These are phyloP conservation scores for Botrytis fragariae DNA, from an alignment of 2,329 filamentous ascomycete genomes.

Conservation along the genomic window DNA sequence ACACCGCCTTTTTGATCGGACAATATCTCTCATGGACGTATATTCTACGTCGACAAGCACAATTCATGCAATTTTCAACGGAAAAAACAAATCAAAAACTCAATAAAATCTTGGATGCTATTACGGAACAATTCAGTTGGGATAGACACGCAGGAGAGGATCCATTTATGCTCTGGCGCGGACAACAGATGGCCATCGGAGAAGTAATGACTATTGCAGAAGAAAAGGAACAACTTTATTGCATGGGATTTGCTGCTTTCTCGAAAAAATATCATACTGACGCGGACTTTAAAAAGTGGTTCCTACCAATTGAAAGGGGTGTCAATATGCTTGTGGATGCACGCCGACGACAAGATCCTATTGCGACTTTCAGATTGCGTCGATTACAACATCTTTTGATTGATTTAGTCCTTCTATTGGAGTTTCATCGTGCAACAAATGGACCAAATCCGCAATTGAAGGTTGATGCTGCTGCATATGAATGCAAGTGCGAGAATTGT, in stretches of 20 bases:
- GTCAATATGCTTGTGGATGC: conserved; percentile 23
- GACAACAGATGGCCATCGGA: conserved; percentile 35
- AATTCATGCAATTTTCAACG: conserved; percentile 32
- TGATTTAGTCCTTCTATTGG: conserved; percentile 29
- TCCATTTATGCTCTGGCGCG: conserved; percentile 35
- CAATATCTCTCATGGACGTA: conserved; percentile 35
- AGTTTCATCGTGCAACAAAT: conserved; percentile 19
- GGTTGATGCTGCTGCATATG: conserved; percentile 26
- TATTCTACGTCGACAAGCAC: conserved; percentile 32
- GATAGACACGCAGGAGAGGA: conserved; percentile 24
- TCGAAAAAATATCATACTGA: conserved; percentile 25
- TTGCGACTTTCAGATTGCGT: conserved; percentile 27
- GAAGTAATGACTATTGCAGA: conserved; percentile 32
- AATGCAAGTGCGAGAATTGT: conserved; percentile 27
- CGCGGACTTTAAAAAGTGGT: conserved; percentile 26
- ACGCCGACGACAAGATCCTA: conserved; percentile 7
- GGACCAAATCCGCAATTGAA: conserved; percentile 20
- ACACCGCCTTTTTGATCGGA: conserved; percentile 32
- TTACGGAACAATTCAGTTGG: conserved; percentile 26
- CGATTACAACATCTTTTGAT: conserved; percentile 29
- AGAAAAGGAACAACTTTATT: conserved; percentile 27
- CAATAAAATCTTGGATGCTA: conserved; percentile 24
- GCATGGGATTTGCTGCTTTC: conserved; percentile 31
- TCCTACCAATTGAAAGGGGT: conserved; percentile 26
- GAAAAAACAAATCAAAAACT: conserved; percentile 30